Evolutionary conservation across 108 stramenopile genomes (phyloP).

Genomic region (Cylindrotheca closterium): DNA sequence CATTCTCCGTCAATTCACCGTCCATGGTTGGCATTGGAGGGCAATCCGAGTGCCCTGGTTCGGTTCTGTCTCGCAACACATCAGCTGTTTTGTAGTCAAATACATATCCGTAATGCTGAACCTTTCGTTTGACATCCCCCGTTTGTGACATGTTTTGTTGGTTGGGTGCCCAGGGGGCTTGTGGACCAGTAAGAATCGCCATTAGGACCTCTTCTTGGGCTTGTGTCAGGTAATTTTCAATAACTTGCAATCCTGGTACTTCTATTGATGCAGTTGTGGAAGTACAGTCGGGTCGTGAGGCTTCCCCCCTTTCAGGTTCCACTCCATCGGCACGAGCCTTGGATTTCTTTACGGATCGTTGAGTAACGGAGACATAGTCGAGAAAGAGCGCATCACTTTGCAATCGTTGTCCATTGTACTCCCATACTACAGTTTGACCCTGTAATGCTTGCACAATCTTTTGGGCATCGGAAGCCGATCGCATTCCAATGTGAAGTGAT

Average conservation of each 20-base stretch:
- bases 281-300: conserved; percentile 79
- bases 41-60: conserved; percentile 34
- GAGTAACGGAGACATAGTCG: conserved; percentile 68
- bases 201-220: conserved; percentile 68
- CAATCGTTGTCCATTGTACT: conserved; percentile 14
- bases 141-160: conserved; percentile 59
- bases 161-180: conserved; percentile 84
- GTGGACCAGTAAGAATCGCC: conserved; percentile 74
- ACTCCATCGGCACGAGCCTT: conserved; percentile 18
- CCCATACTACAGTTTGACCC: conserved; percentile 43
- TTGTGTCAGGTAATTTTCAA: conserved; percentile 58
- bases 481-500: conserved; percentile 43
- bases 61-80: conserved; percentile 61
- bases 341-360: conserved; percentile 35
- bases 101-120: conserved; percentile 93
- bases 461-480: conserved; percentile 50
- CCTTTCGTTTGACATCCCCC: conserved; percentile 64
- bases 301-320: conserved; percentile 41
- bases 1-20: conserved; percentile 17
- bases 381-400: conserved; percentile 63
- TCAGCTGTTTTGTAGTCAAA: conserved; percentile 89
- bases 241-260: conserved; percentile 63
- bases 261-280: conserved; percentile 60
- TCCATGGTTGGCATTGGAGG: conserved; percentile 48
- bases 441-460: conserved; percentile 51